phyloP scores from a whole-genome alignment of 148 eudicot species.

The Fagopyrum tataricum region DNA sequence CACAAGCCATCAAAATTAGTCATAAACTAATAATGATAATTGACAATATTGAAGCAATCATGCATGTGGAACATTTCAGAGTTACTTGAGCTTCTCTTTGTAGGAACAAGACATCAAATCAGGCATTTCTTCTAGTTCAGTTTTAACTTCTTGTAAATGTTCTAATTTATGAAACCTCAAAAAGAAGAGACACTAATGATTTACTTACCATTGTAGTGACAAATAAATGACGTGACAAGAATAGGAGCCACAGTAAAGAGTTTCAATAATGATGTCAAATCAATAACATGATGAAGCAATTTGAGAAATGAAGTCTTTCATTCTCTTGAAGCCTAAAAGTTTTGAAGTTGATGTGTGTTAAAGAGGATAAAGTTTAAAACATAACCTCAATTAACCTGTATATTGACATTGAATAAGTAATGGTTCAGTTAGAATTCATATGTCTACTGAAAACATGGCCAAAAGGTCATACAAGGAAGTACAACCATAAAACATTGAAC shows the following conservation, averaged over 20 bases:
- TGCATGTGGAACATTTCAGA: neutral
- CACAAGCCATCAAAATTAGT: too few relatives aligned
- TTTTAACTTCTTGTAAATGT: neutral
- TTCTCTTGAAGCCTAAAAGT: too few relatives aligned
- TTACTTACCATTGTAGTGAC: conserved; percentile 72
- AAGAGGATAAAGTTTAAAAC: too few relatives aligned
- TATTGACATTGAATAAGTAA: too few relatives aligned
- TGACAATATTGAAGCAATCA: neutral
- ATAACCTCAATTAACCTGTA: too few relatives aligned
- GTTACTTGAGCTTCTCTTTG: neutral
- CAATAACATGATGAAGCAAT: conserved; percentile 45
- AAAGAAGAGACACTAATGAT: neutral
- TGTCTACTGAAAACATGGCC: too few relatives aligned
- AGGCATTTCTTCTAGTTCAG: neutral
- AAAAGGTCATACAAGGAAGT: too few relatives aligned
- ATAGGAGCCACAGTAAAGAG: conserved; percentile 77
- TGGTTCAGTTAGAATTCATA: too few relatives aligned
- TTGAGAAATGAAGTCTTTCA: conserved; percentile 48
- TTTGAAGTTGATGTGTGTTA: too few relatives aligned
- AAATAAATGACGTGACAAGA: conserved; percentile 65
- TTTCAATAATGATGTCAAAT: conserved; percentile 44
- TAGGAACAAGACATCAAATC: neutral
- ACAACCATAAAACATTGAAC: too few relatives aligned
- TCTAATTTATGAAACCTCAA: neutral
- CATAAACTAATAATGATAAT: neutral